These are phyloP conservation scores for Penicillium sp. DNA, from an alignment of 2,329 filamentous ascomycete genomes.

Conservation along the genomic window DNA sequence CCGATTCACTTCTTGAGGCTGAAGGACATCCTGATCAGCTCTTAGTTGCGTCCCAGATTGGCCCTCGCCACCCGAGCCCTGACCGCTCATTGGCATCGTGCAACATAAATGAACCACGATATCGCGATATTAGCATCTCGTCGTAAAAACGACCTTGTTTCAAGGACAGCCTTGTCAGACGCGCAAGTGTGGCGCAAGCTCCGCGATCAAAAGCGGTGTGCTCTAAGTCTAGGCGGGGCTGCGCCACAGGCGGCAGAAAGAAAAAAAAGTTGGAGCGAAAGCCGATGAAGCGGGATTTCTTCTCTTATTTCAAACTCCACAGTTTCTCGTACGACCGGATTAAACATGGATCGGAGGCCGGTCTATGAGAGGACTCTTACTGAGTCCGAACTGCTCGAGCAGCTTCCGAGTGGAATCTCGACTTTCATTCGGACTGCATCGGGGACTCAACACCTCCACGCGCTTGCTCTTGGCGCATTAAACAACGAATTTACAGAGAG, in stretches of 20 bases:
- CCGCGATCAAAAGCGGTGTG: constrained; percentile 10
- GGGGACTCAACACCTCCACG: constrained; percentile 67
- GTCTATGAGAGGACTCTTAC: constrained; percentile 52
- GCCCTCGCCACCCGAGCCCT: constrained; percentile 15
- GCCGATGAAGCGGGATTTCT: constrained; percentile 17
- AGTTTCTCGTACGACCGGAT: constrained; percentile 36
- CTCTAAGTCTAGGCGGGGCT: constrained; percentile 22
- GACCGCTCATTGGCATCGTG: constrained; percentile 27
- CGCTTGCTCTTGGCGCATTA: constrained; percentile 67
- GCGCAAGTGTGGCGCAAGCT: constrained; percentile 32
- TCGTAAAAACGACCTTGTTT: constrained; percentile 4
- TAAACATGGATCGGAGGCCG: constrained; percentile 40
- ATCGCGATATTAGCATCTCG: constrained; percentile 19
- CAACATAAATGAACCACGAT: constrained; percentile 22
- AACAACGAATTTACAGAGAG: constrained; percentile 67
- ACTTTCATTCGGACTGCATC: constrained; percentile 63
- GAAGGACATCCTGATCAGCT: constrained; percentile 16
- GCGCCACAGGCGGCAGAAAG: constrained; percentile 33
- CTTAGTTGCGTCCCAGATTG: constrained; percentile 10
- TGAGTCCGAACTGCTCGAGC: constrained; percentile 51
- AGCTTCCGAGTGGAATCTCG: constrained; percentile 69
- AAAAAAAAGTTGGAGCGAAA: constrained; percentile 32
- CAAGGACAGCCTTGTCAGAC: constrained; percentile 16
- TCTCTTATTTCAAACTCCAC: constrained; percentile 25
- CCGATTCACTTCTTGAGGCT: constrained; percentile 22